Evolutionary conservation across 2,329 filamentous ascomycete genomes (phyloP), one percentile per base, ranked within the genome.

Genomic region (Whalleya microplaca): DNA sequence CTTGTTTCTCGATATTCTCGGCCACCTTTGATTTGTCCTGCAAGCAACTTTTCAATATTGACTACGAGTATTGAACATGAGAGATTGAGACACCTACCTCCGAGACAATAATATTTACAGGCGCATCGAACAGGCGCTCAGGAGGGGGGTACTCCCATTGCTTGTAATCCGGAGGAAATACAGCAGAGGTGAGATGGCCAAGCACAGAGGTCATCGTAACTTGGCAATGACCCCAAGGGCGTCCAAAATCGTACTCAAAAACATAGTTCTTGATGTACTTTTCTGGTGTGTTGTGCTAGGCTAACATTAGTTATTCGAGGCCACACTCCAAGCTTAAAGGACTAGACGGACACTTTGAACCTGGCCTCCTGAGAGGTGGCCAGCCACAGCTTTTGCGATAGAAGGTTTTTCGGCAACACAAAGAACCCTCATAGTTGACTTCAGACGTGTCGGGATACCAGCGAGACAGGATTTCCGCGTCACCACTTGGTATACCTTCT

Each of bases 201-300:
- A 89, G 80, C 21, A 99, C 95, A 60, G 89, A 92, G 53, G 95
- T 99, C 90, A 99, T 98, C 43, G 89, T 92, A 45, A 97, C 94
- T 12, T 85, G 80, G 72, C 91, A 96, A 59, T 80, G 81, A 19
- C 93, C 92, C 90, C 92, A 96, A 63, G 83, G 80, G 45, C 79
- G 82, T 5, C 88, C 88, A 72, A 99, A 99, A 71, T 91, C 87
- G 75, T 95, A 99, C 45, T 88, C 83, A 70, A 99, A 99, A 23
- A 86, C 82, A 76, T 97, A 98, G 69, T 99, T 99, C 72, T 97
- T 98, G 73, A 96, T 88, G 75, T 87, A 98, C 65, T 84, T 83
- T 62, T 87, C 87, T 19, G 85, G 79, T 2, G 92, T 89, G 60
- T 84, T 82, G 64, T 82, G 81, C 91, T 96, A 53, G 21, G 41